A percentile compares a stretch with the other conserved stretches of the same genome.
These are phyloP conservation scores for Mortierella claussenii DNA, from an alignment of 192 early-diverging fungal genomes.

Conservation along the genomic window DNA sequence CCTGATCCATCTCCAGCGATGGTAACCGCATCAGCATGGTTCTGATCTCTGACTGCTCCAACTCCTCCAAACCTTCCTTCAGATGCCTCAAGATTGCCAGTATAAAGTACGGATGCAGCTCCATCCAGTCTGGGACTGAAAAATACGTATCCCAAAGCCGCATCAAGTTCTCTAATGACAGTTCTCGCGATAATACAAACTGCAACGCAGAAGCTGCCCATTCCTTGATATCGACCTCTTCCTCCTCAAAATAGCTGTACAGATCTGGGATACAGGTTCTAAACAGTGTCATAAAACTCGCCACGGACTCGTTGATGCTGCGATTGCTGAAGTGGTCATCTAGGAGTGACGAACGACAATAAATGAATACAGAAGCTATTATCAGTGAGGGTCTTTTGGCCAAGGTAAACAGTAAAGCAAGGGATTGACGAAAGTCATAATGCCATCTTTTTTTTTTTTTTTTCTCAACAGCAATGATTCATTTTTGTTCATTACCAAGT, in stretches of 20 bases:
- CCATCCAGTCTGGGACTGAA: constrained; percentile 75
- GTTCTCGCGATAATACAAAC: constrained; percentile 81
- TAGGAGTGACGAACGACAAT: constrained; percentile 32
- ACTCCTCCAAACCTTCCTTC: constrained; percentile 86
- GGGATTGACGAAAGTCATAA: neutral
- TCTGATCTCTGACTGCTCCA: constrained; percentile 93
- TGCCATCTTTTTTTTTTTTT: neutral
- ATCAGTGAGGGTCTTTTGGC: too few relatives aligned
- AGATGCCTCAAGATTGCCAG: constrained; percentile 77
- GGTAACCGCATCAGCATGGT: constrained; percentile 85
- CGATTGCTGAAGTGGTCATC: constrained; percentile 74
- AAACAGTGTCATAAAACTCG: constrained; percentile 89
- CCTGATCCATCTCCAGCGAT: constrained; percentile 71
- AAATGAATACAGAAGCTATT: neutral
- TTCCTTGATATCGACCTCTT: constrained; percentile 90
- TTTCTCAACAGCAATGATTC: neutral
- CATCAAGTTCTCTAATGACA: constrained; percentile 83
- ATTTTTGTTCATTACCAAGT: constrained; percentile 58
- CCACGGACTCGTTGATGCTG: constrained; percentile 80
- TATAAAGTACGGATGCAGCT: constrained; percentile 88
- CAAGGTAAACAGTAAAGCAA: neutral
- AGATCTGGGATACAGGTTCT: constrained; percentile 86
- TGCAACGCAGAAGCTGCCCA: constrained; percentile 88
- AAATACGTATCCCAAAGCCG: constrained; percentile 94
- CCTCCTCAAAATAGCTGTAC: constrained; percentile 95